phyloP scores from a whole-genome alignment of 805 yeast species.

The Geotrichum ghanense region DNA sequence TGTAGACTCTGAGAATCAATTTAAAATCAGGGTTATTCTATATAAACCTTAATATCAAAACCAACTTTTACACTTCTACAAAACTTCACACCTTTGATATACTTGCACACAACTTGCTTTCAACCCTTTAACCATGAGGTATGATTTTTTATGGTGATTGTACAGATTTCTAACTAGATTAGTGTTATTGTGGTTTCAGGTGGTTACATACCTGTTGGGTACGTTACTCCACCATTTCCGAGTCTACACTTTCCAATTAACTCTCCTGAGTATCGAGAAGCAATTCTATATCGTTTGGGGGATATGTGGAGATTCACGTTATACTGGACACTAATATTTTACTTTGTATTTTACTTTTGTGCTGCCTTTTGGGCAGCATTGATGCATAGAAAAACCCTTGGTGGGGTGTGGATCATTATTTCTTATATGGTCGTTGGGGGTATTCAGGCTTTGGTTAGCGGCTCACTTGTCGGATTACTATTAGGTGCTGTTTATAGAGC shows the following conservation, averaged over 20 bases:
- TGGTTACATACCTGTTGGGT: constrained; percentile 59
- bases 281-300: constrained; percentile 52
- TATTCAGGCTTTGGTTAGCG: constrained; percentile 56
- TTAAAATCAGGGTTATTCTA: no score
- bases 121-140: no score
- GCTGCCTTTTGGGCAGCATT: constrained; percentile 55
- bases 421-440: constrained; percentile 45
- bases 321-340: constrained; percentile 68
- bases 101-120: no score
- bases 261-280: constrained; percentile 29
- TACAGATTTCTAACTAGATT: no score
- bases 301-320: constrained; percentile 82
- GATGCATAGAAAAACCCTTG: constrained; percentile 34
- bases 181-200: constrained; percentile 5
- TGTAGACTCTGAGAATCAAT: no score
- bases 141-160: no score
- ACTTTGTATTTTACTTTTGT: constrained; percentile 45
- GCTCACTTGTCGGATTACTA: constrained; percentile 67
- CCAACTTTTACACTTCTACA: no score
- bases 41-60: no score
- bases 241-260: constrained; percentile 62
- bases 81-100: no score
- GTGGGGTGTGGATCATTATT: constrained; percentile 28
- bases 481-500: constrained; percentile 66
- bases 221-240: constrained; percentile 69